Percentiles rank a stretch among this genome's conserved stretches.
Conservation (phyloP, 257 asterid species). For the Ligustrum vulgare region DNA sequence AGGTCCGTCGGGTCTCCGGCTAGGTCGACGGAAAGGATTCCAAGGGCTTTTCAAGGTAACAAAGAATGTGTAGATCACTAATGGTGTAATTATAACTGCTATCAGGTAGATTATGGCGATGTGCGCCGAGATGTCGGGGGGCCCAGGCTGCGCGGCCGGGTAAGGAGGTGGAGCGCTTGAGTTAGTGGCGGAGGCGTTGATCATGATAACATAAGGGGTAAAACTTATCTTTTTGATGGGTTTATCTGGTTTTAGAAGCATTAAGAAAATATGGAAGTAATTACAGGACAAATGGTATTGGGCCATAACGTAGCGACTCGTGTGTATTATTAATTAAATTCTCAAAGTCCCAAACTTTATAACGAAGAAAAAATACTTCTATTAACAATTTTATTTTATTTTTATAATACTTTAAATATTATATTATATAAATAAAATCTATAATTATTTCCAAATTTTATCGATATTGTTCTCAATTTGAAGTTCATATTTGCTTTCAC, state of each 20-base stretch:
- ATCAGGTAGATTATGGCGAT: conserved; percentile 40
- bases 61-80: conserved; percentile 47
- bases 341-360: no score
- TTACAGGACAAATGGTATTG: neutral
- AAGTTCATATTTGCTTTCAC: no score
- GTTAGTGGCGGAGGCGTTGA: conserved; percentile 27
- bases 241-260: no score
- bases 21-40: conserved; percentile 22
- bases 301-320: neutral
- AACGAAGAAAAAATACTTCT: no score
- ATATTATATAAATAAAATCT: no score
- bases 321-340: no score
- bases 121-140: conserved; percentile 37
- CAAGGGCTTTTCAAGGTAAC: conserved; percentile 35
- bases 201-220: conserved; percentile 13
- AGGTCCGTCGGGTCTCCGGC: conserved; percentile 18
- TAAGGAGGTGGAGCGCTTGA: conserved; percentile 34
- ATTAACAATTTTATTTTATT: no score
- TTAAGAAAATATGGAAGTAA: no score
- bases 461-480: no score
- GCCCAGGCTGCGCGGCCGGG: conserved; percentile 16
- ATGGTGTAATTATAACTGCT: conserved; percentile 38
- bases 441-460: no score
- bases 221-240: neutral
- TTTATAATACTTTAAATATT: no score